Percentiles rank a stretch among this genome's conserved stretches.
phyloP scores from a whole-genome alignment of 768 basidiomycete genomes.

The Mycena haematopus region DNA sequence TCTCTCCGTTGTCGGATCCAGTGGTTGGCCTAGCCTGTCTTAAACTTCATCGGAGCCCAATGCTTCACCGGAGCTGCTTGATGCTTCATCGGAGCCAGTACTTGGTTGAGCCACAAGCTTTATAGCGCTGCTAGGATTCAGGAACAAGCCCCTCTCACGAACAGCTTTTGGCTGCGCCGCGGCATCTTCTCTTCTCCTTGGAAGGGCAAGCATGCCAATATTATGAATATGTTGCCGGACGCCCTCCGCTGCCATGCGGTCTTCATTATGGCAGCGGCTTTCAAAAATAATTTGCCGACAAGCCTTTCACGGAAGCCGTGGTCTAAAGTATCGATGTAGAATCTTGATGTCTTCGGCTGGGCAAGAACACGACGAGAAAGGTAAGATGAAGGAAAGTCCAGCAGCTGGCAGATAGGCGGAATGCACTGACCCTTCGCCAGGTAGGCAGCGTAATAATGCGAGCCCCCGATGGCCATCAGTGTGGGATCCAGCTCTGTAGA shows the following conservation, averaged over 20 bases:
- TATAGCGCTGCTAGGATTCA: background rate
- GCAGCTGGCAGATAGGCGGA: background rate
- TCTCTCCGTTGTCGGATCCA: no score
- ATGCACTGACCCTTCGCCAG: background rate
- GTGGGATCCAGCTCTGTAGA: background rate
- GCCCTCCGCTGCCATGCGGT: constrained; percentile 11
- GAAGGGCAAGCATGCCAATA: background rate
- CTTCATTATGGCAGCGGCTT: background rate
- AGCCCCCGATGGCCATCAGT: background rate
- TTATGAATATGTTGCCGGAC: constrained; percentile 10
- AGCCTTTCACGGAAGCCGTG: background rate
- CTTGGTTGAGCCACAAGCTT: no score
- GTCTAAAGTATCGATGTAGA: background rate
- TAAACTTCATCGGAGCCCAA: no score
- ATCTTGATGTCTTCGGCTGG: background rate
- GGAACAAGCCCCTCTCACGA: constrained; percentile 5
- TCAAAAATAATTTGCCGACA: constrained; percentile 3
- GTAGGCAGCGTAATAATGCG: background rate
- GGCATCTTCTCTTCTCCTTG: background rate
- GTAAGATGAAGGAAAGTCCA: background rate
- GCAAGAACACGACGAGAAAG: background rate
- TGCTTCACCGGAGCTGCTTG: no score
- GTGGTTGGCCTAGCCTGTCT: no score
- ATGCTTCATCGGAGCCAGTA: no score
- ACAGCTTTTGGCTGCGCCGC: background rate